These are phyloP conservation scores for Beauveria australis DNA, from an alignment of 2,329 filamentous ascomycete species.

Conservation along the genomic window DNA sequence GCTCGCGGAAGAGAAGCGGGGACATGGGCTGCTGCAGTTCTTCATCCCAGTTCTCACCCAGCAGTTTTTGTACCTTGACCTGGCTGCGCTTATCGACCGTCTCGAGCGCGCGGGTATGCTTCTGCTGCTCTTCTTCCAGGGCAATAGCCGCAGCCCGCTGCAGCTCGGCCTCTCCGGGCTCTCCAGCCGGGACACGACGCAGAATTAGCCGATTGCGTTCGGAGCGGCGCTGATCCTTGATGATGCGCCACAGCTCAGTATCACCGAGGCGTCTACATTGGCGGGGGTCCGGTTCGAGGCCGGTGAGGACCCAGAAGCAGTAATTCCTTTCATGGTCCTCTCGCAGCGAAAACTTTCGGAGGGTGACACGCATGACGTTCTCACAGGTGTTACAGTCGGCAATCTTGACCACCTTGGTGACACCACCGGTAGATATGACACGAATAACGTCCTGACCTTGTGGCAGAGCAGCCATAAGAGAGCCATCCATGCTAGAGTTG, in stretches of 20 bases:
- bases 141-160: slow-evolving; percentile 83
- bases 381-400: slow-evolving; percentile 85
- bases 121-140: slow-evolving; percentile 73
- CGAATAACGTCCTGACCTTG: slow-evolving; percentile 82
- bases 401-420: slow-evolving; percentile 90
- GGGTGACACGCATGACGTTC: slow-evolving; percentile 81
- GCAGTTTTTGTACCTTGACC: slow-evolving; percentile 78
- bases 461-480: slow-evolving; percentile 78
- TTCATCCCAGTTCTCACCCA: slow-evolving; percentile 79
- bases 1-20: slow-evolving; percentile 63
- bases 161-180: slow-evolving; percentile 80
- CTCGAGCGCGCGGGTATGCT: slow-evolving; percentile 55
- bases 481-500: slow-evolving; percentile 76
- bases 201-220: slow-evolving; percentile 89
- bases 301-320: slow-evolving; percentile 90
- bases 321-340: slow-evolving; percentile 92
- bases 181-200: slow-evolving; percentile 83
- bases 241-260: slow-evolving; percentile 81
- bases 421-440: slow-evolving; percentile 84
- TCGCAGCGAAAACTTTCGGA: slow-evolving; percentile 79
- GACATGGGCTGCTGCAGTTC: slow-evolving; percentile 78
- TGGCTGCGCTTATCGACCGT: slow-evolving; percentile 68
- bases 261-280: slow-evolving; percentile 79
- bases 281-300: slow-evolving; percentile 71
- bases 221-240: slow-evolving; percentile 74